A percentile compares a stretch with the other conserved stretches of the same genome.
These are phyloP conservation scores for Dalechampia spathulata DNA, from an alignment of 441 rosid species.

Conservation along the genomic window DNA sequence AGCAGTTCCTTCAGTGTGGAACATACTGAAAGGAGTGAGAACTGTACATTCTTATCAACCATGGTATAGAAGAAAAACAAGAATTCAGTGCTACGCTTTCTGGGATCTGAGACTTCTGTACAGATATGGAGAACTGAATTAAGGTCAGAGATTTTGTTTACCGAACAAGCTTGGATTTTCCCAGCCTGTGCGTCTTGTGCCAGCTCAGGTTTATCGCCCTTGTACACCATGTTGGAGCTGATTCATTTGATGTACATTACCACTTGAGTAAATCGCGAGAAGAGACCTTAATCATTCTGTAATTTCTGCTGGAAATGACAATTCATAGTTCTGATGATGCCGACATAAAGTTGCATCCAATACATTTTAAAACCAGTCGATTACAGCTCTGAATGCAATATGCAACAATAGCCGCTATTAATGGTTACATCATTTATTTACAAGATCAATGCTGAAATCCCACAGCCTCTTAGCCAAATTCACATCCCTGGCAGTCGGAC, in stretches of 20 bases:
- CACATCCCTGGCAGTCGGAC: slow-evolving; percentile 26
- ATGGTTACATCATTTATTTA: slow-evolving; percentile 9
- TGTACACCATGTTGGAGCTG: slow-evolving; percentile 15
- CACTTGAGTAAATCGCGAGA: slow-evolving; percentile 13
- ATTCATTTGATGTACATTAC: slow-evolving; percentile 29
- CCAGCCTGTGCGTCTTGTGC: slow-evolving; percentile 17
- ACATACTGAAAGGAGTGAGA: slow-evolving; percentile 14
- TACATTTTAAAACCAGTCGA: too few relatives aligned
- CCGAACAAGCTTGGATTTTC: slow-evolving; percentile 20
- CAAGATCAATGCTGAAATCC: slow-evolving; percentile 53
- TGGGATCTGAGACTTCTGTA: slow-evolving; percentile 28
- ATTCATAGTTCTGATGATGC: too few relatives aligned
- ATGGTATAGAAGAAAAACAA: slow-evolving; percentile 16
- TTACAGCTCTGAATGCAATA: too few relatives aligned
- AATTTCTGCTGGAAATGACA: too few relatives aligned
- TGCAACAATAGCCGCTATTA: too few relatives aligned
- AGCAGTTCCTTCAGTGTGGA: slow-evolving; percentile 5
- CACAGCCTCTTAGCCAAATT: slow-evolving; percentile 60
- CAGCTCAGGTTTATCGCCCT: slow-evolving; percentile 19
- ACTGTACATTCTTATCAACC: slow-evolving; percentile 27
- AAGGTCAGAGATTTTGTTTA: slow-evolving; percentile 21
- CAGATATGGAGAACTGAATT: slow-evolving; percentile 26
- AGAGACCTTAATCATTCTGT: slow-evolving; percentile 12
- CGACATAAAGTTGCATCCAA: too few relatives aligned
- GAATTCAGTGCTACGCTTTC: slow-evolving; percentile 12